Conservation (phyloP, 495 filamentous ascomycete genomes). For the Pyrenula massariospora region DNA sequence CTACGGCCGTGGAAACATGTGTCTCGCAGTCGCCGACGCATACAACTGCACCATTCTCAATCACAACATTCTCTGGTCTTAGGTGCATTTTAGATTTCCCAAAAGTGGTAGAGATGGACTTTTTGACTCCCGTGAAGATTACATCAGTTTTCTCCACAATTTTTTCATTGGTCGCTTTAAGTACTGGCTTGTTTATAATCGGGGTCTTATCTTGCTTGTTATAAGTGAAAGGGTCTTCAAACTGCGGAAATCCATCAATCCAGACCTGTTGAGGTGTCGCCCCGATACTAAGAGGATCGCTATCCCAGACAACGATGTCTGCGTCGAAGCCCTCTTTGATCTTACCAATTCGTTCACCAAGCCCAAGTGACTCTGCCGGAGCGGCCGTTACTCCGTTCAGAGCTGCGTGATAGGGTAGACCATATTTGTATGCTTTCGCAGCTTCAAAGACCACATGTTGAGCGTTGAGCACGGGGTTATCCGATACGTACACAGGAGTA, state of each 20-base stretch:
- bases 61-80: slow-evolving; percentile 4
- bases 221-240: slow-evolving; percentile 18
- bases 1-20: slow-evolving; percentile 4
- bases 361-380: slow-evolving; percentile 45
- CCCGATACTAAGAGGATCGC: slow-evolving; percentile 48
- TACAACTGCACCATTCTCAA: slow-evolving; percentile 33
- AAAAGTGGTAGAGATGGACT: slow-evolving; percentile 27
- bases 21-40: slow-evolving; percentile 28
- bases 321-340: slow-evolving; percentile 51
- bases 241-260: slow-evolving; percentile 48
- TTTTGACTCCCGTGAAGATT: slow-evolving; percentile 37
- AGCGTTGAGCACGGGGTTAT: slow-evolving; percentile 12
- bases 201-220: slow-evolving; percentile 15
- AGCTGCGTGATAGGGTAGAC: slow-evolving; percentile 46
- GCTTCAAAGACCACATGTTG: slow-evolving; percentile 41
- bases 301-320: slow-evolving; percentile 56
- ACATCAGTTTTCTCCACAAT: slow-evolving; percentile 8
- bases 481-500: slow-evolving; percentile 35
- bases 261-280: slow-evolving; percentile 51
- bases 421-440: slow-evolving; percentile 47
- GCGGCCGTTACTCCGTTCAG: slow-evolving; percentile 49
- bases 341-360: slow-evolving; percentile 49
- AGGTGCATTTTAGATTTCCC: slow-evolving; percentile 1
- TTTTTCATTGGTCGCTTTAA: slow-evolving; percentile 9
- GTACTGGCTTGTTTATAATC: slow-evolving; percentile 19